phyloP scores from a whole-genome alignment of 345 rosid species.

The Trapa incisa region DNA sequence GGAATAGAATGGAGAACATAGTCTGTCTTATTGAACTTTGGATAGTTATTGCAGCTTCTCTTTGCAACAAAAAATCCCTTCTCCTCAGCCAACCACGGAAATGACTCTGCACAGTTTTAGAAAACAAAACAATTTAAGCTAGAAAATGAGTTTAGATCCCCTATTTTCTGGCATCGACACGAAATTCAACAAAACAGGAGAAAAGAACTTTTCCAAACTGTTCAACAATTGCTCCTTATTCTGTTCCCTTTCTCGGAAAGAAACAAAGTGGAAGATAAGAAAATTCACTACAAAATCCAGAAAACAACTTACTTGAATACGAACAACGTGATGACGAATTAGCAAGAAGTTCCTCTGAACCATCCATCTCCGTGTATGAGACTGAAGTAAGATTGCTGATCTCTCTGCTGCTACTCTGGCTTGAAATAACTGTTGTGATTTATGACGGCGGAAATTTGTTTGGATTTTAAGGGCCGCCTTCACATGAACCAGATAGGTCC shows the following conservation, averaged over 20 bases:
- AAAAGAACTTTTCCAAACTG: background rate
- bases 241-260: background rate
- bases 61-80: slow-evolving; percentile 27
- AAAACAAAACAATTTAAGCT: background rate
- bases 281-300: background rate
- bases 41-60: slow-evolving; percentile 37
- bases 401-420: slow-evolving; percentile 17
- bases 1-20: slow-evolving; percentile 24
- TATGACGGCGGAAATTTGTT: slow-evolving; percentile 11
- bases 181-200: background rate
- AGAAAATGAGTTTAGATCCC: background rate
- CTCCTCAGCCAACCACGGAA: slow-evolving; percentile 56
- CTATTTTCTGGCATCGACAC: background rate
- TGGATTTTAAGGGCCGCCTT: too few relatives aligned
- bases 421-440: slow-evolving; percentile 19
- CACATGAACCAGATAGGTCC: too few relatives aligned
- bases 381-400: slow-evolving; percentile 50
- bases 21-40: slow-evolving; percentile 42
- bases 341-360: slow-evolving; percentile 20
- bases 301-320: slow-evolving; percentile 45
- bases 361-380: slow-evolving; percentile 53
- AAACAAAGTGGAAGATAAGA: background rate
- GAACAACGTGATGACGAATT: slow-evolving; percentile 18
- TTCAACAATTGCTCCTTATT: background rate
- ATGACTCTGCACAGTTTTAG: slow-evolving; percentile 25